Evolutionary conservation across 257 asterid genomes (phyloP), one percentile per base, ranked within the genome.

Genomic region (Salvia splendens): DNA sequence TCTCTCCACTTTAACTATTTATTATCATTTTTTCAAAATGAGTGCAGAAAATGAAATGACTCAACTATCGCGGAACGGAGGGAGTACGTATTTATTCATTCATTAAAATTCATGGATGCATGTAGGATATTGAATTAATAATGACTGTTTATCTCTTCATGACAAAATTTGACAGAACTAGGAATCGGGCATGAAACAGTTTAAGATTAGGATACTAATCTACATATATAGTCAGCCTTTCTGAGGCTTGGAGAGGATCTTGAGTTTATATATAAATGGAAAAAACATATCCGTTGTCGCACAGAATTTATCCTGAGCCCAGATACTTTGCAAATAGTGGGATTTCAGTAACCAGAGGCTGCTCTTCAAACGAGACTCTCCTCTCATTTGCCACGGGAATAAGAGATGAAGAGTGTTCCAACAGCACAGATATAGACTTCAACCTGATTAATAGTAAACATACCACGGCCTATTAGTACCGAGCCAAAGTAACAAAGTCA

Each of bases 401-500:
- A 15, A 10, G 60, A 65, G 36, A 32, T 47, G 70, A 42, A 14
- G 55, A 10, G 46, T 40, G 42, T 40, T 49, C 35, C 41, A 50
- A 24, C 15, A 16, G 48, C 4, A 47, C 49, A 52, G 12, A 66
- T 40, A 52, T 20, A 58, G 40, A 42, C 8, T 67, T 46, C 71
- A 24, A 6, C 11, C 40, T 36, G 52, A 66, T 40, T 53, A 52
- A 12, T 11, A 42, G 14, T 5, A 67, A 4, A 24, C 30, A 24
- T 40, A 52, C 60, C 63, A 28, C 53, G 12, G 42, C 51, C 1
- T 16, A 17, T 5, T 11, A 55, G 72, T 46, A 40, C 42, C n/a
- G 54, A 72, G 32, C 33, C 50, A 5, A 53, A 71, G 10, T 46
- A 54, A 43, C 57, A 5, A 56, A 55, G 54, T 33, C 42, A 11